Conservation (phyloP, 2,329 filamentous ascomycete genomes). For the Colletotrichum eleusines region DNA sequence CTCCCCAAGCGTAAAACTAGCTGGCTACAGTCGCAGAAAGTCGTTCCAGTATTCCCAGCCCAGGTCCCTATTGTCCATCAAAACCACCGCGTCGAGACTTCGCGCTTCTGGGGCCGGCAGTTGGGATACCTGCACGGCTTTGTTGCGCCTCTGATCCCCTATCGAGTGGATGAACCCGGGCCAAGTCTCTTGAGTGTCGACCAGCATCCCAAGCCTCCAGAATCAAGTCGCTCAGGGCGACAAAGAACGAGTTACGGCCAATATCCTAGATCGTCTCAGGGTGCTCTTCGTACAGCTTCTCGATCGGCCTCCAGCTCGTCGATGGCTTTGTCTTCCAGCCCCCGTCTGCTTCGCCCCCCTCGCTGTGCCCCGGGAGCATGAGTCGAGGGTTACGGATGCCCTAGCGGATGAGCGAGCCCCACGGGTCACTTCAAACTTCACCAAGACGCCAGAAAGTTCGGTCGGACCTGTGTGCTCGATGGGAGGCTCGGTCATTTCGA, state of each 20-base stretch:
- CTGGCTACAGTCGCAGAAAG: slow-evolving; percentile 16
- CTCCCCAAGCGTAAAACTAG: no score
- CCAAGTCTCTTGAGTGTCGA: background rate
- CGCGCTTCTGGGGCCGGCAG: background rate
- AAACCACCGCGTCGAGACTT: background rate
- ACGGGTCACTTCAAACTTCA: slow-evolving; percentile 49
- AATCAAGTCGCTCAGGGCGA: background rate
- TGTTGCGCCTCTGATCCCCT: background rate
- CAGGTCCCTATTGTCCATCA: slow-evolving; percentile 13
- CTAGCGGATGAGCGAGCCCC: slow-evolving; percentile 46
- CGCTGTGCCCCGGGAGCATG: slow-evolving; percentile 15
- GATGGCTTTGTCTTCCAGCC: slow-evolving; percentile 44
- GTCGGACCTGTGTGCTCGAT: slow-evolving; percentile 62
- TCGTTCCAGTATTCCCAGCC: slow-evolving; percentile 36
- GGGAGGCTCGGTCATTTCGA: slow-evolving; percentile 61
- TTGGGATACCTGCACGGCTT: background rate
- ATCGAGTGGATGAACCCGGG: slow-evolving; percentile 12
- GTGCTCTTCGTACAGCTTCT: slow-evolving; percentile 45
- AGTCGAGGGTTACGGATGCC: slow-evolving; percentile 43
- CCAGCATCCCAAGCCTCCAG: slow-evolving; percentile 25
- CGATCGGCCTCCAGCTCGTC: slow-evolving; percentile 46
- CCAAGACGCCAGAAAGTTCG: slow-evolving; percentile 61
- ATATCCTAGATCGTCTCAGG: slow-evolving; percentile 34
- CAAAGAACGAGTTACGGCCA: background rate
- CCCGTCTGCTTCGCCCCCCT: slow-evolving; percentile 23